Conservation (phyloP, 129 eudicot genomes). For the Escallonia herrerae region DNA sequence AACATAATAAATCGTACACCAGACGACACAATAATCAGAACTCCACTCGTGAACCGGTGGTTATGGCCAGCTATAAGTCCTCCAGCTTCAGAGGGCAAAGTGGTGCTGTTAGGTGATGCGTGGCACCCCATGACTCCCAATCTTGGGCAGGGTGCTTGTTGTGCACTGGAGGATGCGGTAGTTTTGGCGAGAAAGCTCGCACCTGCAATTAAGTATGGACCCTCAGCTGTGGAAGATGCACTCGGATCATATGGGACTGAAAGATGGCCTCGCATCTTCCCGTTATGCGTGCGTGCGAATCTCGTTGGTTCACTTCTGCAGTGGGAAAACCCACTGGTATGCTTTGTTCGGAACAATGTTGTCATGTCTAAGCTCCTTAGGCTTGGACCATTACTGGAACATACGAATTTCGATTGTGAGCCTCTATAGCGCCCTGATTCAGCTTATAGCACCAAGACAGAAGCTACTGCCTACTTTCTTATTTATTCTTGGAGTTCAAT, state of each 20-base stretch:
- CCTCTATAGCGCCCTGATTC: conserved; percentile 17
- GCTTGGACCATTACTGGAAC: conserved; percentile 74
- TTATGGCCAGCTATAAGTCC: conserved; percentile 82
- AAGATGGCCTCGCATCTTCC: conserved; percentile 76
- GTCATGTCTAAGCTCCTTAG: conserved; percentile 69
- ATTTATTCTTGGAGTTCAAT: too few relatives aligned
- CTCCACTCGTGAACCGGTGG: conserved; percentile 87
- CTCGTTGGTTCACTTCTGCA: conserved; percentile 69
- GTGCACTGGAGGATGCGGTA: conserved; percentile 90
- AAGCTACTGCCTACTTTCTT: too few relatives aligned
- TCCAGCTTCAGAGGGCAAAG: conserved; percentile 53
- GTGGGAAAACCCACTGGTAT: conserved; percentile 67
- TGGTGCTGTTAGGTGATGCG: conserved; percentile 88
- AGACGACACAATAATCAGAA: conserved; percentile 55
- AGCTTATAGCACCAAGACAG: too few relatives aligned
- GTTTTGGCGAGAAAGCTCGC: conserved; percentile 62
- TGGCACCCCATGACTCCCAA: conserved; percentile 99
- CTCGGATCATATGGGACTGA: conserved; percentile 50
- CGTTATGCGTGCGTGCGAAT: conserved; percentile 64
- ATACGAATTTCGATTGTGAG: conserved; percentile 72
- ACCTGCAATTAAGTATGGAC: conserved; percentile 35
- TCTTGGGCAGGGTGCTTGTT: conserved; percentile 97
- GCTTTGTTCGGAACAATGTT: conserved; percentile 59
- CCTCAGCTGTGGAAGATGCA: conserved; percentile 51
- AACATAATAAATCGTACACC: conserved; percentile 54